Percentiles rank a stretch among this genome's conserved stretches.
These are phyloP conservation scores for Ganoderma sinense DNA, from an alignment of 1,284 basidiomycete species.

Conservation along the genomic window DNA sequence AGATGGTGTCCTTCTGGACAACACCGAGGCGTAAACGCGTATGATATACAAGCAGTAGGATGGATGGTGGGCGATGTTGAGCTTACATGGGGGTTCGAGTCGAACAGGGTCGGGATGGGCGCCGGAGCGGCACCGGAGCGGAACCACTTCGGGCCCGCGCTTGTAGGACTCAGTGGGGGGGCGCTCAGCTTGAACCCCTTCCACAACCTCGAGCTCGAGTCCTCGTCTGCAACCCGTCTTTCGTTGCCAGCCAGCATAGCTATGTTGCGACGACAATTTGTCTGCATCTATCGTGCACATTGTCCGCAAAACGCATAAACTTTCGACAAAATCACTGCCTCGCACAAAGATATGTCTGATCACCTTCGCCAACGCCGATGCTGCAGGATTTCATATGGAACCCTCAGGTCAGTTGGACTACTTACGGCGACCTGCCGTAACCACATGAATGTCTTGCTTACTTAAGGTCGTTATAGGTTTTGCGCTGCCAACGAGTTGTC, in stretches of 20 bases:
- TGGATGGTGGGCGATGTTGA: constrained; percentile 10
- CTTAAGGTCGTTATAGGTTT: neutral
- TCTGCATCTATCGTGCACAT: neutral
- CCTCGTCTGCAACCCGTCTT: neutral
- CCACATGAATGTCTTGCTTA: neutral
- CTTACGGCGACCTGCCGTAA: no score
- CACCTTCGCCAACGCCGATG: neutral
- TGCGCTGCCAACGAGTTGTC: neutral
- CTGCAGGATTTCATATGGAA: neutral
- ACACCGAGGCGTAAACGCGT: neutral
- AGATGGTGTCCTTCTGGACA: neutral
- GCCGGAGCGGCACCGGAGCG: constrained; percentile 12
- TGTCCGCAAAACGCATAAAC: neutral
- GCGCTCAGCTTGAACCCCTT: neutral
- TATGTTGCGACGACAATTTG: no score
- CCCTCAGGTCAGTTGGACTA: neutral
- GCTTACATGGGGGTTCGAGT: constrained; percentile 19
- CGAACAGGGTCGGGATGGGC: constrained; percentile 12
- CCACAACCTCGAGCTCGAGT: neutral
- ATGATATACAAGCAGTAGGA: neutral
- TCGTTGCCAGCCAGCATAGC: no score
- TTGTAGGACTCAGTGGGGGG: neutral
- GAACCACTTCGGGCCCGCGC: constrained; percentile 1
- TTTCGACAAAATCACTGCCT: neutral
- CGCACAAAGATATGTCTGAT: neutral